Evolutionary conservation across 129 eudicot species (phyloP), one percentile per base, ranked within the genome.

Genomic region (Arctium lappa): DNA sequence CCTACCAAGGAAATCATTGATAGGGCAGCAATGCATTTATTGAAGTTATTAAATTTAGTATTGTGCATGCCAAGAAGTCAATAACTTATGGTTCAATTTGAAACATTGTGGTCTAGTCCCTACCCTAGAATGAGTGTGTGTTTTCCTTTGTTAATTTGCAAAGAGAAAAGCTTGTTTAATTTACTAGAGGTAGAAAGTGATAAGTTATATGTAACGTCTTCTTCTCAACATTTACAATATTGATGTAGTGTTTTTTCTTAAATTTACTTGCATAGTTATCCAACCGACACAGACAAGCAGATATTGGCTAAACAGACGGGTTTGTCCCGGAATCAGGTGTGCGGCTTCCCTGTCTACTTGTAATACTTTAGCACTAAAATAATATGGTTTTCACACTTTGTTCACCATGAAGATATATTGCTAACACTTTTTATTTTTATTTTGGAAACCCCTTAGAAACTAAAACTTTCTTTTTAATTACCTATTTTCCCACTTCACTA

Each of bases 301-400:
- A 88, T 90, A 91, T 73, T 92, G 85, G 94, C 97, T 5, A 91
- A 88, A 80, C 89, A 90, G 79, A 92, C 97, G 2, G 97, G 97
- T 38, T 92, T 92, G 29, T 85, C 97, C 3, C 89, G 97, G 66
- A 92, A 88, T 60, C 97, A 92, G 97, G 97, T 92, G 16, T 9
- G 56, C 6, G n/a, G 39, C 63, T 72, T 36, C 27, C 34, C 11
- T 37, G 13, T n/a, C 50, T 37, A 16, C 31, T 56, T 16, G 66
- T 60, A 6, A 60, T 16, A 60, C 5, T 60, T 60, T 60, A 13
- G 68, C n/a, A 16, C 16, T 46, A 10, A 46, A 46, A 46, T 46
- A 46, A 2, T 46, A 46, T 46, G 56, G 56, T 46, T 46, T 1
- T 8, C 2, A 46, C 3, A 3, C 56, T 46, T 46, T 79, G 9